phyloP scores from a whole-genome alignment of 345 rosid genomes.

The Salix udensis region DNA sequence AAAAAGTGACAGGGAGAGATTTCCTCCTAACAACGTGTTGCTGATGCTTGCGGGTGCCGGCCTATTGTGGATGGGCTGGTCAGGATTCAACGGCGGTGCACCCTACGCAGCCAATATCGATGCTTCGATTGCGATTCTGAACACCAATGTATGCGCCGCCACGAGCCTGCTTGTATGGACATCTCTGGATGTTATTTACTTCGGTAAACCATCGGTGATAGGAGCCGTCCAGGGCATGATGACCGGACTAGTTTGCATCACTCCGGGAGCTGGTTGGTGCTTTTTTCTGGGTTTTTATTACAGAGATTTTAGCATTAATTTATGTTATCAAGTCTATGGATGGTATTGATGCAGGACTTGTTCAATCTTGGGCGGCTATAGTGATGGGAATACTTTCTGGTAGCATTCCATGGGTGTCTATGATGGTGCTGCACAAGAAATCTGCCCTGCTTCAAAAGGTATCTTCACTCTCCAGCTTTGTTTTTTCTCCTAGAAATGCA shows the following conservation, averaged over 20 bases:
- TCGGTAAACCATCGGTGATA: conserved; percentile 85
- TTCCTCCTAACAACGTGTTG: conserved; percentile 86
- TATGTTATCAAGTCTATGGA: background rate
- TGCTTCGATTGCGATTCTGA: conserved; percentile 66
- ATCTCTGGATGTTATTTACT: conserved; percentile 69
- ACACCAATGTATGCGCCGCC: conserved; percentile 83
- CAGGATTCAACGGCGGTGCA: conserved; percentile 95
- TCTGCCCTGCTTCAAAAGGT: conserved; percentile 62
- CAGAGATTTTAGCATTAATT: background rate
- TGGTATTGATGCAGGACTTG: conserved; percentile 48
- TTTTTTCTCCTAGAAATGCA: background rate
- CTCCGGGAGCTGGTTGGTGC: conserved; percentile 80
- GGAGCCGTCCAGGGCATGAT: conserved; percentile 97
- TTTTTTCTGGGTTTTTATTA: background rate
- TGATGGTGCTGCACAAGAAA: conserved; percentile 91
- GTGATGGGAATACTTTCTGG: conserved; percentile 73
- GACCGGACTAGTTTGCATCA: conserved; percentile 80
- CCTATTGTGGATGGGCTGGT: conserved; percentile 94
- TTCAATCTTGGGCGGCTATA: conserved; percentile 92
- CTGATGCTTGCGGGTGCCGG: conserved; percentile 96
- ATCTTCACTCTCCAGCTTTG: background rate
- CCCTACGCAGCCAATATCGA: conserved; percentile 79
- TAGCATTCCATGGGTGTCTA: conserved; percentile 85
- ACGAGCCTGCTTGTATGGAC: conserved; percentile 95
- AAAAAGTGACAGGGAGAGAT: conserved; percentile 74